Conservation (phyloP, 371 early-diverging fungal species). For the Apophysomyces variabilis region DNA sequence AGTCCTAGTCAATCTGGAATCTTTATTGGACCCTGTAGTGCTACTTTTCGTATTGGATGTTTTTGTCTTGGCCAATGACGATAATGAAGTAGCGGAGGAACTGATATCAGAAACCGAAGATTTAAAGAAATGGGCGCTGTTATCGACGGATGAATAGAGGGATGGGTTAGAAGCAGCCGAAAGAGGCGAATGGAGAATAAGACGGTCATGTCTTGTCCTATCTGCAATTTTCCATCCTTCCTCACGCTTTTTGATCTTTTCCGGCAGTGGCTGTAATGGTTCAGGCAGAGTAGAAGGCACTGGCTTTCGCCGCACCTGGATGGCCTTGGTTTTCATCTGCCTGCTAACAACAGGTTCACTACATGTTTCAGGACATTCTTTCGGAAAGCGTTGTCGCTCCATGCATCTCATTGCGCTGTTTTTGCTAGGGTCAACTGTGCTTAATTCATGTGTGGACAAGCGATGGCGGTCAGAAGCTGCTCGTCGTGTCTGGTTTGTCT, state of each 20-base stretch:
- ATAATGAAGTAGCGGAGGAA: neutral
- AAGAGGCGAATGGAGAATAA: conserved; percentile 17
- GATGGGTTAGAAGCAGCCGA: conserved; percentile 9
- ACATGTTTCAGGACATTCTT: neutral
- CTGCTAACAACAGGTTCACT: neutral
- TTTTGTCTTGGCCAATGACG: neutral
- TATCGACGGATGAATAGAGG: neutral
- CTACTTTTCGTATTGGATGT: neutral
- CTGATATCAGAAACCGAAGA: neutral
- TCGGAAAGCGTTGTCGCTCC: neutral
- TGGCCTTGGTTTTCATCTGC: neutral
- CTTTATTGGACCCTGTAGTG: neutral
- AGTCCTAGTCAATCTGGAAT: neutral
- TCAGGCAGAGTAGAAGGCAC: conserved; percentile 8
- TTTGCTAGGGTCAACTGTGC: neutral
- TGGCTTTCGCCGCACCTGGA: conserved; percentile 14
- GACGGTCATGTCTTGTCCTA: neutral
- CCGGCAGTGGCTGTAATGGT: neutral
- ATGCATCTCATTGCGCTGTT: neutral
- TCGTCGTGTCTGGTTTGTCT: conserved; percentile 9
- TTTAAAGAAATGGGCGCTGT: neutral
- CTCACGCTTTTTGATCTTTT: neutral
- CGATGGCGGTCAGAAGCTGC: neutral
- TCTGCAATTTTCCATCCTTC: conserved; percentile 8
- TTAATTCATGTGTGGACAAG: neutral